Conservation (phyloP, 2,329 filamentous ascomycete genomes). For the Trichoderma lentiforme region DNA sequence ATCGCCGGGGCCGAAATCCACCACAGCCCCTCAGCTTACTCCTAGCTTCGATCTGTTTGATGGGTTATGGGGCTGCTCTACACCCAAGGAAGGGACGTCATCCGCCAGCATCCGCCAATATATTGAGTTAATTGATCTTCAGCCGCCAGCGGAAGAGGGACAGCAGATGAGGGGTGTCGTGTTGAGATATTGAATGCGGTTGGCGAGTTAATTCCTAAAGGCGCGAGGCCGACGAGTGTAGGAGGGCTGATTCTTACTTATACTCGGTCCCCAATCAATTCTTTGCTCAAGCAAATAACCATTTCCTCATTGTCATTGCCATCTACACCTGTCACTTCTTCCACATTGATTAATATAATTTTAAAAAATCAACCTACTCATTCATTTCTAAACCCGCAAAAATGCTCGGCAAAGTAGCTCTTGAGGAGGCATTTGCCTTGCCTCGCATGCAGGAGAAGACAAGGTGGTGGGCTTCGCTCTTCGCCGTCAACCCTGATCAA, state of each 20-base stretch:
- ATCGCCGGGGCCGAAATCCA: not conserved
- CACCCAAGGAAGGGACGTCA: not conserved
- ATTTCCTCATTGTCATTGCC: not conserved
- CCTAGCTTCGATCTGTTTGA: conserved; percentile 1
- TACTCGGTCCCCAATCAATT: not conserved
- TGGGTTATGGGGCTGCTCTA: not conserved
- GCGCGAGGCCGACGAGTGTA: not conserved
- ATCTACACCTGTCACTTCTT: not conserved
- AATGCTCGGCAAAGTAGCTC: conserved; percentile 59
- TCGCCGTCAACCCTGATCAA: conserved; percentile 56
- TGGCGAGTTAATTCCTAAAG: not conserved
- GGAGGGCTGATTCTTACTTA: not conserved
- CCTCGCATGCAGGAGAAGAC: conserved; percentile 57
- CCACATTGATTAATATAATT: not conserved
- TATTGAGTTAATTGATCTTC: not conserved
- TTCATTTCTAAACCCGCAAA: not conserved
- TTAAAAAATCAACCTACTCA: not conserved
- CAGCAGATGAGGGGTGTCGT: not conserved
- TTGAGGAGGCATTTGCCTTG: conserved; percentile 61
- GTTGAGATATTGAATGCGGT: not conserved
- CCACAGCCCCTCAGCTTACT: not conserved
- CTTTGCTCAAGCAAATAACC: not conserved
- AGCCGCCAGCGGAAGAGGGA: conserved; percentile 16
- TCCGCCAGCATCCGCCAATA: not conserved
- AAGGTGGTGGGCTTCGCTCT: conserved; percentile 59